Base-by-base conservation (phyloP, 176 grass and related monocot genomes). In the Stipa capillata region DNA sequence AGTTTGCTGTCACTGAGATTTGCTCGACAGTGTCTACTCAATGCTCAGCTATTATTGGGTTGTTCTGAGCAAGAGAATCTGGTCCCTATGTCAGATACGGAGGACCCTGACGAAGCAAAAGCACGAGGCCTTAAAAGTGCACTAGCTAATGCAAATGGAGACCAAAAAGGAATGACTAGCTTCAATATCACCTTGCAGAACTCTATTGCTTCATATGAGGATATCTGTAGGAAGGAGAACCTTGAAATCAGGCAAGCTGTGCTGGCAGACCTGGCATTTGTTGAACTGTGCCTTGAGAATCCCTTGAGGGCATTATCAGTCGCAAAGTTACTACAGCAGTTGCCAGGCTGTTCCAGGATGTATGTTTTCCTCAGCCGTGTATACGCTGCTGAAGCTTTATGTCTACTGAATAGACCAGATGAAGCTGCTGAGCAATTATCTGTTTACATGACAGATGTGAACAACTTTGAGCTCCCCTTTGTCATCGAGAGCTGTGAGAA, bases 341-440 rank as follows among this genome's bases (percentile, higher is more conserved):
- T 97, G 56, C 61, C 70, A 42, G 87, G 77, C 55, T 97, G 90
- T 76, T 97, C 90, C 14, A 92, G 80, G 83, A 85, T 90, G 33
- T 85, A 88, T 79, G 48, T 75, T 40, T 97, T 90, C 66, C 80
- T 97, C 17, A 76, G 87, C 58, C 87, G 79, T 93, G 85, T 97
- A 29, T 97, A 97, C 54, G 87, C 93, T 17, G 90, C 87, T 33
- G 93, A 97, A 90, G 90, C 93, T 75, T 71, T 97, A 0, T 93
- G 93, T 55, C 33, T 72, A 35, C 77, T 97, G 71, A 90, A 93
- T 69, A 84, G 77, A 78, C 68, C 85, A 14, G 82, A 88, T 45
- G 93, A 93, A 60, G 90, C 93, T 72, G 69, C 83, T 15, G 90
- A 93, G 40, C 83, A 90, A n/a, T 73, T 97, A 59, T 87, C 80